These are phyloP conservation scores for Trebouxia gelatinosa DNA, from an alignment of 163 green algal species.

Conservation along the genomic window DNA sequence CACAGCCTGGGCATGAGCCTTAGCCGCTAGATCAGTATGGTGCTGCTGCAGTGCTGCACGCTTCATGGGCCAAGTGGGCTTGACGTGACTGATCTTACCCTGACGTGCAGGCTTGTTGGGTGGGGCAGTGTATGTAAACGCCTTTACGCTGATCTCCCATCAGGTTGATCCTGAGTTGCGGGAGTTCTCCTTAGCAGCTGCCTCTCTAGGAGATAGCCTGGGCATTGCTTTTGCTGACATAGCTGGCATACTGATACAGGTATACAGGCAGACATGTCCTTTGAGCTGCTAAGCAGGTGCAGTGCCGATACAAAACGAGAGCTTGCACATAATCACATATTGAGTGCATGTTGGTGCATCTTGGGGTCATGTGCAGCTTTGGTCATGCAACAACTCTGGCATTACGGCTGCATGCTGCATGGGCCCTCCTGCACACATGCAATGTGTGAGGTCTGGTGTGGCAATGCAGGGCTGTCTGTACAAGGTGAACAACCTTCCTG, in stretches of 20 bases:
- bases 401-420: neutral
- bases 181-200: slow-evolving; percentile 62
- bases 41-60: no score
- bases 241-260: slow-evolving; percentile 60
- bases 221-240: slow-evolving; percentile 62
- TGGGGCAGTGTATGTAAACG: slow-evolving; percentile 70
- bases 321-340: neutral
- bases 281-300: neutral
- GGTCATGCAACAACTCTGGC: neutral
- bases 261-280: neutral
- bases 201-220: slow-evolving; percentile 59
- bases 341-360: neutral
- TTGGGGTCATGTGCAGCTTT: neutral
- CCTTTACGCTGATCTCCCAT: slow-evolving; percentile 57
- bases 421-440: neutral
- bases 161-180: slow-evolving; percentile 41
- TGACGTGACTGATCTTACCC: neutral
- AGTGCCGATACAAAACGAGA: no score
- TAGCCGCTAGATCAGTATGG: no score
- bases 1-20: no score
- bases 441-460: neutral
- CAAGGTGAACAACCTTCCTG: slow-evolving; percentile 46
- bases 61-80: no score
- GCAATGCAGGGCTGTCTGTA: slow-evolving; percentile 56
- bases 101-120: slow-evolving; percentile 57